Evolutionary conservation across 106 monocot genomes (phyloP), one percentile per base, ranked within the genome.

Genomic region (Cymbidium sinense): DNA sequence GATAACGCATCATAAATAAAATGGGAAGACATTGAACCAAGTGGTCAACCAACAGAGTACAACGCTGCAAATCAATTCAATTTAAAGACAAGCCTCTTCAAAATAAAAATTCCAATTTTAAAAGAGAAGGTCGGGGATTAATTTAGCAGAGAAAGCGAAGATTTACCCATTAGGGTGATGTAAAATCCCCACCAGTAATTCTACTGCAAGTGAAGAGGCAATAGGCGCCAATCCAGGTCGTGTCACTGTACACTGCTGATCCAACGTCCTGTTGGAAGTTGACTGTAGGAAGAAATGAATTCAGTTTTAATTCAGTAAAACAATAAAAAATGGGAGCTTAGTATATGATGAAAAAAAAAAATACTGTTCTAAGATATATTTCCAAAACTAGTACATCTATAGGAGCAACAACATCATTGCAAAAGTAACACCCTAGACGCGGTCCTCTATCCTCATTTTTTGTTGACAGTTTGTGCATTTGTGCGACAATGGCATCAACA

Each of bases 171-270:
- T 70, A 21, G 95, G 95, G 83, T 95, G 92, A 85, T 99, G 90
- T 73, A 99, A 77, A 83, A 99, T 79, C 50, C 92, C 90, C 52
- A 93, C 90, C 35, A 99, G 77, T 36, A 99, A 76, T 70, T 99
- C 99, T 4, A 95, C 99, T 28, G 96, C 94, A 47, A 88, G 83
- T 6, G 91, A 82, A 83, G 98, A 94, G 78, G 95, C 91, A 83
- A 99, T 91, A 10, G 95, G 90, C 61, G 99, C 95, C 23, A 95
- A 76, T 29, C 92, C 99, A 43, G 99, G 99, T 10, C 99, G 85
- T 82, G 99, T 95, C 54, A 99, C 99, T 51, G 95, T 99, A 50
- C 99, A 99, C 76, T 99, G 99, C 76, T 99, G 99, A 76, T 99
- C 99, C 80, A 99, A 77, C n/a, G 99, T 91, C 36, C 95, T 88